Evolutionary conservation across 139 green algal species (phyloP).

Genomic region (Tetraselmis chui): DNA sequence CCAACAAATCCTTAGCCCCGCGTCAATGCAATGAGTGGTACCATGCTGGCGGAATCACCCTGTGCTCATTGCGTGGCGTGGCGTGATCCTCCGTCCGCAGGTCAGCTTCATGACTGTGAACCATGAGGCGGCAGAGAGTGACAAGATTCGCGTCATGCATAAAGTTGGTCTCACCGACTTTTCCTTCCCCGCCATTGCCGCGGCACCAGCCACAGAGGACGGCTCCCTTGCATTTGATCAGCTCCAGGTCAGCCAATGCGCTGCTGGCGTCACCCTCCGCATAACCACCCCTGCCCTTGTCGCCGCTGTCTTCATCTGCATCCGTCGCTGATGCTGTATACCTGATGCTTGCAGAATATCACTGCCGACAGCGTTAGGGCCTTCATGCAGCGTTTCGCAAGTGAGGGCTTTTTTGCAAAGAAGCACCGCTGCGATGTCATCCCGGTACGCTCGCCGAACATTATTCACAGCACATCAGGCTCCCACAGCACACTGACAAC

Average conservation of each 20-base stretch:
- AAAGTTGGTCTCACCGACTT: constrained; percentile 9
- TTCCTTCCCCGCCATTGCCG: constrained; percentile 10
- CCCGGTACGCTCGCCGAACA: neutral
- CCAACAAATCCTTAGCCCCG: neutral
- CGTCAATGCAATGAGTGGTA: no score
- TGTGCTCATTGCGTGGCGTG: no score
- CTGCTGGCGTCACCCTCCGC: neutral
- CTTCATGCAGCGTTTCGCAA: neutral
- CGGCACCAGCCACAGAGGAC: neutral
- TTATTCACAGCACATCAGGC: no score
- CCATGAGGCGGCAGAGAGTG: constrained; percentile 7
- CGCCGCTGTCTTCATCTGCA: neutral
- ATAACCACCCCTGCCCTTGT: neutral
- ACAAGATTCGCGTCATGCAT: constrained; percentile 10
- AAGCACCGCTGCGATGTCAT: neutral
- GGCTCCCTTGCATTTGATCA: constrained; percentile 1
- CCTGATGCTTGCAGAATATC: neutral
- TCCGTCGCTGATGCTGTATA: neutral
- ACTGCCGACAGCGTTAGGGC: neutral
- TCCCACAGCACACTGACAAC: no score
- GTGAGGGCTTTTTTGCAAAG: neutral
- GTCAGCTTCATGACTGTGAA: constrained; percentile 13
- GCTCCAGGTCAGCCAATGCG: neutral
- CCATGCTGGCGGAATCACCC: no score
- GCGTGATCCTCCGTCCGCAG: neutral